A percentile compares a stretch with the other conserved stretches of the same genome.
Conservation (phyloP, 352 stramenopile genomes). For the Phytophthora brassicae region DNA sequence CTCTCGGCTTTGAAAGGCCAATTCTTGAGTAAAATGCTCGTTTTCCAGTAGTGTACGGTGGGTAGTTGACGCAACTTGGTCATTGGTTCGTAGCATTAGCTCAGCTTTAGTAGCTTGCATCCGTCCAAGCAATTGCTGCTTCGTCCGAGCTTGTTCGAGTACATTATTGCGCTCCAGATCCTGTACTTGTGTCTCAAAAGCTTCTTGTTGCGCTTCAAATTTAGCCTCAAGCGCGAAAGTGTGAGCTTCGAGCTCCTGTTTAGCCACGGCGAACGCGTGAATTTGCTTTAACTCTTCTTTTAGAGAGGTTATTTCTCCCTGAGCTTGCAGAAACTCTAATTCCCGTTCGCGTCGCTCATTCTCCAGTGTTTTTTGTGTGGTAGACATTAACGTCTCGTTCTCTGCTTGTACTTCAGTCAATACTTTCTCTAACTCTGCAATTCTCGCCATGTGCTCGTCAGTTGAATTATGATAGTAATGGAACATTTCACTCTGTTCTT, state of each 20-base stretch:
- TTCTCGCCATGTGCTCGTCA: constrained; percentile 73
- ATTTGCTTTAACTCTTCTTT: constrained; percentile 50
- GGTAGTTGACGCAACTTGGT: constrained; percentile 67
- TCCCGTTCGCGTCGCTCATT: constrained; percentile 23
- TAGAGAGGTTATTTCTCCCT: constrained; percentile 26
- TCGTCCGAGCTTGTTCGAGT: constrained; percentile 62
- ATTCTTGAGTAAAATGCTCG: constrained; percentile 71
- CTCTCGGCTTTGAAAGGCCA: constrained; percentile 73
- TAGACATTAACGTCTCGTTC: background rate
- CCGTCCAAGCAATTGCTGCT: constrained; percentile 66
- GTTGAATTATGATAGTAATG: constrained; percentile 87
- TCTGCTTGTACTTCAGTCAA: constrained; percentile 20
- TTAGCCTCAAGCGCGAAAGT: constrained; percentile 37
- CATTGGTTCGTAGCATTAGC: constrained; percentile 56
- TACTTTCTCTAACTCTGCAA: constrained; percentile 53
- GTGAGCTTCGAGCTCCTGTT: constrained; percentile 47
- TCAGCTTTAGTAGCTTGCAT: constrained; percentile 59
- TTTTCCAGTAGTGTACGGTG: constrained; percentile 85
- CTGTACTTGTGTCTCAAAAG: constrained; percentile 38
- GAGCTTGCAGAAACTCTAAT: constrained; percentile 7
- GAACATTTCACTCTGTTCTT: constrained; percentile 84
- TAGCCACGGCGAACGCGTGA: constrained; percentile 54
- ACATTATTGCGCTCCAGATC: constrained; percentile 64
- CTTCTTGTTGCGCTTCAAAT: constrained; percentile 30
- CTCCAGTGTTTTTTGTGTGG: constrained; percentile 15